Base-by-base conservation (phyloP, 169 alveolate species). In the Toxoplasma gondii region DNA sequence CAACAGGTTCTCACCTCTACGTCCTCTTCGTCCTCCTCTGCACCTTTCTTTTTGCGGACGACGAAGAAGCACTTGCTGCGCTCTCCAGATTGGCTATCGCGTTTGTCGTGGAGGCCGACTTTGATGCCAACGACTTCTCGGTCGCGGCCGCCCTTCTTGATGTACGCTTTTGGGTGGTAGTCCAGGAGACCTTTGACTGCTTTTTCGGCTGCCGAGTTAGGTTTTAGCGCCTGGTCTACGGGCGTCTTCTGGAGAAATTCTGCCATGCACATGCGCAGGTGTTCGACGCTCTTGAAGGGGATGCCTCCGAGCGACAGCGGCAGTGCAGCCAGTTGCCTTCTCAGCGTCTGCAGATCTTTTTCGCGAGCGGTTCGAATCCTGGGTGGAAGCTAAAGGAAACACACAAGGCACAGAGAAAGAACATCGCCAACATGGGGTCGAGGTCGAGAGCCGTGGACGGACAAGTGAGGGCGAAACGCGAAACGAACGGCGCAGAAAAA, bases 341-440 rank as follows among this genome's bases (percentile, higher is more conserved):
- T 88, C n/a, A 74, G 82, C 80, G 70, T 84, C 94, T 91, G 94
- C 43, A 91, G 64, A n/a, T 91, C 94, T n/a, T 78, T 70, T 54
- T 91, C 94, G 16, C 88, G 64, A 43, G 54, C 44, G n/a, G 39
- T 22, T 24, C 94, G 88, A 9, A 91, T 70, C 38, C 94, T 88
- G 0, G 94, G 90, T 0, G 94, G 94, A 67, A 91, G 78, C 94
- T 91, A 82, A 27, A 78, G 54, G 64, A 0, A n/a, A 19, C 38
- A 43, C 69, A 43, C 34, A 19, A 17, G 12, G 43, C 31, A 83
- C 27, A 38, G 12, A 9, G 7, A 81, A 1, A 81, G 38, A 24
- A 0, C 44, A 27, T 0, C 41, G 41, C 41, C 41, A 39, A 39
- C 1, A 39, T 39, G 41, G 41, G 41, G 41, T 39, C 41, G 41